Conservation (phyloP, 2,329 filamentous ascomycete species). For the Rosellinia necatrix region DNA sequence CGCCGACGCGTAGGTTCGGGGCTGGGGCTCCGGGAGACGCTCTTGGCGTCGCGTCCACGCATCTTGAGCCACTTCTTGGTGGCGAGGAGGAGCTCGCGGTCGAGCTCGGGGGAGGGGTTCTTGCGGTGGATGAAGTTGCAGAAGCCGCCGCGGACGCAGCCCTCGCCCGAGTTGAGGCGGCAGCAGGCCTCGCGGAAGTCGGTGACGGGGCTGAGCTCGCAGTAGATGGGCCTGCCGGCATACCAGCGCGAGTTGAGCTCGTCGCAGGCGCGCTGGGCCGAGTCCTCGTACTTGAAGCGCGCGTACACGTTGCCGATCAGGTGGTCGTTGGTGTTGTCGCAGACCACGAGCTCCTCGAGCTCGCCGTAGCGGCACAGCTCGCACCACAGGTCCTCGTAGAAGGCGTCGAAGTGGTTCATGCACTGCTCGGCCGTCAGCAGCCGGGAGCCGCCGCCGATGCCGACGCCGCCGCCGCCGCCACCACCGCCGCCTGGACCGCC, state of each 20-base stretch:
- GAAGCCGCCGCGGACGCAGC: slow-evolving; percentile 93
- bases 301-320: slow-evolving; percentile 99
- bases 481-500: too few species aligned
- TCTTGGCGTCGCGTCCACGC: slow-evolving; percentile 82
- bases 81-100: slow-evolving; percentile 58
- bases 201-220: slow-evolving; percentile 94
- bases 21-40: slow-evolving; percentile 79
- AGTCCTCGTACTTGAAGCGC: slow-evolving; percentile 99
- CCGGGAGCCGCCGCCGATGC: too few species aligned
- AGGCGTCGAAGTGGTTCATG: slow-evolving; percentile 99
- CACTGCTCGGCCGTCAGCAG: slow-evolving; percentile 96
- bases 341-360: slow-evolving; percentile 96
- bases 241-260: slow-evolving; percentile 96
- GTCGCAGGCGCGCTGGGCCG: slow-evolving; percentile 90
- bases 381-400: slow-evolving; percentile 99
- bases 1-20: slow-evolving; percentile 81
- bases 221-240: slow-evolving; percentile 95
- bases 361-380: slow-evolving; percentile 99
- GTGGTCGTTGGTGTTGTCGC: slow-evolving; percentile 99
- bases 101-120: slow-evolving; percentile 80
- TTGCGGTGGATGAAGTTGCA: slow-evolving; percentile 99
- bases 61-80: slow-evolving; percentile 94
- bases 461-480: too few species aligned
- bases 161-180: slow-evolving; percentile 89
- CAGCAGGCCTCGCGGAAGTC: slow-evolving; percentile 99